Conservation (phyloP, 2,329 filamentous ascomycete species). For the Nemania sp. region DNA sequence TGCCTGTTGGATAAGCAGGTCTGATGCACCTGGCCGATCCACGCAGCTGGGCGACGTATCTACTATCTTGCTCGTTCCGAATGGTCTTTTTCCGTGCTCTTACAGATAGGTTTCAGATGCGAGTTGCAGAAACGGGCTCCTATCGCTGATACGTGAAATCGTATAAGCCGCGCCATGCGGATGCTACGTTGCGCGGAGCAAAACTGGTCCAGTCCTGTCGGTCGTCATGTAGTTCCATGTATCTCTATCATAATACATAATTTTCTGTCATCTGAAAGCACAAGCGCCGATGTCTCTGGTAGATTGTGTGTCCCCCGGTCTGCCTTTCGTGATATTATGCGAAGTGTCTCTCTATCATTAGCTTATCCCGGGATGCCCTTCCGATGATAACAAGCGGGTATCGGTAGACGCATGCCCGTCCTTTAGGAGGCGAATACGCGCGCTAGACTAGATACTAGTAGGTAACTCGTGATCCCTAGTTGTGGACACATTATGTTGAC, state of each 20-base stretch:
- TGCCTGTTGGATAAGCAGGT: slow-evolving; percentile 22
- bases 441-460: slow-evolving; percentile 17
- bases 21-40: slow-evolving; percentile 28
- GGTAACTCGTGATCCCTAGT: slow-evolving; percentile 17
- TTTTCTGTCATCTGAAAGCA: slow-evolving; percentile 9
- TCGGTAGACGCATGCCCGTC: background rate
- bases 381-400: slow-evolving; percentile 1
- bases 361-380: slow-evolving; percentile 15
- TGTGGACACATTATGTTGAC: slow-evolving; percentile 8
- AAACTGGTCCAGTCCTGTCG: slow-evolving; percentile 12
- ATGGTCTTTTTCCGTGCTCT: slow-evolving; percentile 14
- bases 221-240: slow-evolving; percentile 20
- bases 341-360: slow-evolving; percentile 12
- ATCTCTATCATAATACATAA: slow-evolving; percentile 14
- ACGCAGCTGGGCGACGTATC: slow-evolving; percentile 23
- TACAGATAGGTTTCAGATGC: slow-evolving; percentile 22
- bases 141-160: slow-evolving; percentile 21
- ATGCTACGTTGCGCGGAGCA: slow-evolving; percentile 42
- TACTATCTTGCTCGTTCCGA: slow-evolving; percentile 15
- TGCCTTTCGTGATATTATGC: background rate
- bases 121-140: slow-evolving; percentile 16
- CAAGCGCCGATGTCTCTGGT: slow-evolving; percentile 10
- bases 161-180: slow-evolving; percentile 38
- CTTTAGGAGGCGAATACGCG: slow-evolving; percentile 1
- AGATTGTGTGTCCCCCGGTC: slow-evolving; percentile 1